These are phyloP conservation scores for Lepidium aucheri DNA, from an alignment of 345 rosid species.

Conservation along the genomic window DNA sequence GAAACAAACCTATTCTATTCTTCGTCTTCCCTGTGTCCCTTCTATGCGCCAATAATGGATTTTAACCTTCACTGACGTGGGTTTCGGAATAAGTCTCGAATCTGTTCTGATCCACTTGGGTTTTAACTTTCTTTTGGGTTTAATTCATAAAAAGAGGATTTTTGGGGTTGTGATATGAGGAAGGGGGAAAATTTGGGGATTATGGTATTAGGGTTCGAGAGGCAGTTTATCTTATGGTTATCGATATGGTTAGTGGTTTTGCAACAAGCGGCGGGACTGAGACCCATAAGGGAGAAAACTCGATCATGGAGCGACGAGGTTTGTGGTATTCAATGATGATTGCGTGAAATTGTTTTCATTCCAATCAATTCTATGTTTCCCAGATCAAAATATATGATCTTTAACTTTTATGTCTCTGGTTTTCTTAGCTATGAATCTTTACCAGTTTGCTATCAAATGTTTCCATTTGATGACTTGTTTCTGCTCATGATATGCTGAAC, in stretches of 20 bases:
- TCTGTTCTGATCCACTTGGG: conserved; percentile 16
- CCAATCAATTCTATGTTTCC: background rate
- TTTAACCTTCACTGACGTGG: conserved; percentile 23
- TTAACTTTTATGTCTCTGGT: background rate
- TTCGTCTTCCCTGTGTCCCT: background rate
- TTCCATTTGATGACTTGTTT: background rate
- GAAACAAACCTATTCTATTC: conserved; percentile 36
- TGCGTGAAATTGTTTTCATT: background rate
- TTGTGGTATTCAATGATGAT: conserved; percentile 17
- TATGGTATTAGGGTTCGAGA: conserved; percentile 38
- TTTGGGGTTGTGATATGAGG: conserved; percentile 39
- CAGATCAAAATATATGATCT: background rate
- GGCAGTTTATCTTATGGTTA: conserved; percentile 35
- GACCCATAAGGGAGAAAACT: conserved; percentile 85
- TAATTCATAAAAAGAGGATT: conserved; percentile 3
- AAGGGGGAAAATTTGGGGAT: conserved; percentile 25
- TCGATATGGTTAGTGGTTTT: conserved; percentile 47
- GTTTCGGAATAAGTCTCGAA: background rate
- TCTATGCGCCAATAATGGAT: conserved; percentile 14
- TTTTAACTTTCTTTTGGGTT: background rate
- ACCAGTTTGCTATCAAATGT: background rate
- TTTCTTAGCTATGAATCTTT: background rate
- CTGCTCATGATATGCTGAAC: background rate
- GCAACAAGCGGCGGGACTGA: conserved; percentile 51
- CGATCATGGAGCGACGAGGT: conserved; percentile 97